These are phyloP conservation scores for Phytophthora brassicae DNA, from an alignment of 352 stramenopile genomes.

Conservation along the genomic window DNA sequence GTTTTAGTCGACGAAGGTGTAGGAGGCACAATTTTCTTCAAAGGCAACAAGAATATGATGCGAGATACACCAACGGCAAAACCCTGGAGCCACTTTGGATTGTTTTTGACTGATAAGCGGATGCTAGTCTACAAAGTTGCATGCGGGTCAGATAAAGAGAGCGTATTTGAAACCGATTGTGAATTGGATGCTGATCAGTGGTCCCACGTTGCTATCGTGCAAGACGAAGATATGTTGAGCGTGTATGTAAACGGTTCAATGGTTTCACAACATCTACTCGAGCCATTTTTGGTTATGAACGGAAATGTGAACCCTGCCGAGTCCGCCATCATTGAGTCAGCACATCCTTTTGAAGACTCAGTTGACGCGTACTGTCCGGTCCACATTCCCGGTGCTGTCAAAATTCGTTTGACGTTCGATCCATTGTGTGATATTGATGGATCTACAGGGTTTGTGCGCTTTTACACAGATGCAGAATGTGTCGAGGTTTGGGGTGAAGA, in stretches of 20 bases:
- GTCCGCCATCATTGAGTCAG: conserved; percentile 63
- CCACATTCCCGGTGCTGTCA: conserved; percentile 67
- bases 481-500: conserved; percentile 73
- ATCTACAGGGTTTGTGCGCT: conserved; percentile 61
- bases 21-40: conserved; percentile 69
- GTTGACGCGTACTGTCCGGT: conserved; percentile 71
- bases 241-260: conserved; percentile 72
- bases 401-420: conserved; percentile 79
- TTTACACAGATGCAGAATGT: conserved; percentile 72
- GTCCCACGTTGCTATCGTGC: conserved; percentile 67
- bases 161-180: conserved; percentile 65
- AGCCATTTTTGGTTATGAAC: conserved; percentile 65
- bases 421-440: conserved; percentile 64
- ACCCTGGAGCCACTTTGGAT: conserved; percentile 73
- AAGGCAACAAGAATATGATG: conserved; percentile 65
- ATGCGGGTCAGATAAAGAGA: conserved; percentile 57
- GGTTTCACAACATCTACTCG: conserved; percentile 61
- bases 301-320: conserved; percentile 40
- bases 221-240: conserved; percentile 60
- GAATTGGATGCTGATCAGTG: conserved; percentile 62
- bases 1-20: conserved; percentile 53
- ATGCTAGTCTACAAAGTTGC: conserved; percentile 71
- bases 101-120: conserved; percentile 66
- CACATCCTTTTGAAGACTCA: conserved; percentile 51
- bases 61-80: conserved; percentile 43